Evolutionary conservation across 495 filamentous ascomycete species (phyloP), one percentile per base, ranked within the genome.

Genomic region (Physcia stellaris): DNA sequence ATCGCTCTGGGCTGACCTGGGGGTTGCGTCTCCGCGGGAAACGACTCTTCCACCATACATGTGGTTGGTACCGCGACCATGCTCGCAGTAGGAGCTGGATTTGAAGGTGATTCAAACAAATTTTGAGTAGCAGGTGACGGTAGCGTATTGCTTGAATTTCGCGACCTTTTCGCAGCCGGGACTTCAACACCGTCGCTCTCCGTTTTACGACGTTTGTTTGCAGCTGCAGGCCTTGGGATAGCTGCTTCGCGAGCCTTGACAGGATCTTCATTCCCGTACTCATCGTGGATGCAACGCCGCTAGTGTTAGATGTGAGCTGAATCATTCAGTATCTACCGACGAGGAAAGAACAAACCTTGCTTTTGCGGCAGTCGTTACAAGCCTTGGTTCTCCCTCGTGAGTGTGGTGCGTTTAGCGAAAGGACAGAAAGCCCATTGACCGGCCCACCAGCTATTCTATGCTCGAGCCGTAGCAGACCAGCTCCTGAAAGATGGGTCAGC

Each of bases 241-340:
- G 74, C 67, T 17, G 63, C 55, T 49, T 79, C 75, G 34, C 67
- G 63, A 5, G 71, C 68, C 40, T 79, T 79, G 41, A 71, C 52
- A 1, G 74, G 74, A 47, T 80, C 76, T 22, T 79, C 66, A 37
- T 72, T 63, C 24, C 76, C 76, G 45, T 68, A 64, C 40, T 74
- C 73, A 43, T 80, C 74, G 43, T 80, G 76, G 18, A 80, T 75
- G 47, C 76, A 80, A 45, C 76, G 73, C 37, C 76, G 74, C 76
- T 80, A 37, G 26, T 31, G n/a, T n/a, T n/a, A n/a, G n/a, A n/a
- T n/a, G n/a, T n/a, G n/a, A n/a, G n/a, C n/a, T n/a, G n/a, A n/a
- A n/a, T n/a, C n/a, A n/a, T n/a, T n/a, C n/a, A n/a, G n/a, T n/a
- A n/a, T n/a, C n/a, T n/a, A n/a, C n/a, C n/a, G n/a, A n/a, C n/a